Conservation (phyloP, 2,329 filamentous ascomycete genomes). For the Shiraia bambusicola region DNA sequence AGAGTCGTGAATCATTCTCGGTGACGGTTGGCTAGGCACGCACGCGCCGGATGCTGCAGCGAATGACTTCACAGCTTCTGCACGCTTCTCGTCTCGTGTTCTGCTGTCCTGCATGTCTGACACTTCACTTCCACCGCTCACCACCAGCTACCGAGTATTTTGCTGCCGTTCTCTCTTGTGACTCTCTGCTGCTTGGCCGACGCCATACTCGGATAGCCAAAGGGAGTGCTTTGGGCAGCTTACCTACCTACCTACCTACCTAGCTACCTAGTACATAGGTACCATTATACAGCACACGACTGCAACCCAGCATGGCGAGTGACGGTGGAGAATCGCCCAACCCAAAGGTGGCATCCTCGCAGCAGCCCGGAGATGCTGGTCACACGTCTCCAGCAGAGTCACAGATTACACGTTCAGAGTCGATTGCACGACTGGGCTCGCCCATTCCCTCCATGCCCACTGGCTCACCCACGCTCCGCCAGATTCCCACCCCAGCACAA, state of each 20-base stretch:
- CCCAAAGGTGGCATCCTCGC: conserved; percentile 33
- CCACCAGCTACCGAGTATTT: conserved; percentile 1
- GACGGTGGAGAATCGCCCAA: conserved; percentile 23
- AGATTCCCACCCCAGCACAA: conserved; percentile 54
- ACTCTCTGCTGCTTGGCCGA: conserved; percentile 10
- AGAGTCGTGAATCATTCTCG: no score
- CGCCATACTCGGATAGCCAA: conserved; percentile 28
- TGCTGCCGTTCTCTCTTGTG: conserved; percentile 5
- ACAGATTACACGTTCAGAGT: conserved; percentile 52
- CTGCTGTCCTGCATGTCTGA: not conserved
- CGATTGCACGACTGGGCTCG: conserved; percentile 58
- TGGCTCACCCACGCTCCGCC: conserved; percentile 53
- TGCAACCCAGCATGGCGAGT: conserved; percentile 20
- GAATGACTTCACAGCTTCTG: conserved; percentile 31
- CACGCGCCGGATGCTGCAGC: conserved; percentile 10
- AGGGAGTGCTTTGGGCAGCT: not conserved
- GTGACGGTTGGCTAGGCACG: no score
- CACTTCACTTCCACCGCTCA: conserved; percentile 7
- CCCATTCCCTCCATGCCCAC: conserved; percentile 51
- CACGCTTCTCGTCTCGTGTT: conserved; percentile 20
- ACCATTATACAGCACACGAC: conserved; percentile 4
- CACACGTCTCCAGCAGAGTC: conserved; percentile 31
- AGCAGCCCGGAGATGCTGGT: conserved; percentile 27
- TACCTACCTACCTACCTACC: conserved; percentile 4
- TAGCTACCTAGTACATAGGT: conserved; percentile 3